Evolutionary conservation across 1,284 basidiomycete genomes (phyloP).

Genomic region (Blastosporella zonata): DNA sequence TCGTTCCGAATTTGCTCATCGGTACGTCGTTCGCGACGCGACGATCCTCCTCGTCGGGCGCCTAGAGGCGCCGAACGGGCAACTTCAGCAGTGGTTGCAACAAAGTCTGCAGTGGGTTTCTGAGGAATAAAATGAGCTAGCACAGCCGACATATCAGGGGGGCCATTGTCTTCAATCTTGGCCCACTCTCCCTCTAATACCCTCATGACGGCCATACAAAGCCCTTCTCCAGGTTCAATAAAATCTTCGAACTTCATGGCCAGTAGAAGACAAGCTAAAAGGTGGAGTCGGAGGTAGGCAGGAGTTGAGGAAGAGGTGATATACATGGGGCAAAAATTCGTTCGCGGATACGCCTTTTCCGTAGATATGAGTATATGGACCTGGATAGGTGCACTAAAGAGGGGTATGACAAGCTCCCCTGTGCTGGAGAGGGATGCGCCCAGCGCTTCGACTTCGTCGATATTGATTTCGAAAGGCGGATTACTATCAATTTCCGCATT

Average conservation of each 20-base stretch:
- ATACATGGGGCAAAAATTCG: slow-evolving; percentile 69
- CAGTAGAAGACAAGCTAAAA: slow-evolving; percentile 64
- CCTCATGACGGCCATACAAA: slow-evolving; percentile 75
- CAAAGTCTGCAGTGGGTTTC: slow-evolving; percentile 4
- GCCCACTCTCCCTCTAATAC: slow-evolving; percentile 73
- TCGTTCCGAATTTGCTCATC: slow-evolving; percentile 54
- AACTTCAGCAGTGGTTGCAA: slow-evolving; percentile 1
- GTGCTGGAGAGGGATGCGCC: slow-evolving; percentile 47
- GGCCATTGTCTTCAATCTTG: slow-evolving; percentile 60
- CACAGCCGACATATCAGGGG: slow-evolving; percentile 69
- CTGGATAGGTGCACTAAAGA: slow-evolving; percentile 60
- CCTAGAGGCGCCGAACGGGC: slow-evolving; percentile 6
- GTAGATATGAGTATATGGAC: slow-evolving; percentile 66
- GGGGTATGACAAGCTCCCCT: slow-evolving; percentile 53
- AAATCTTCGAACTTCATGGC: slow-evolving; percentile 56
- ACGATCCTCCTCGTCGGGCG: slow-evolving; percentile 16
- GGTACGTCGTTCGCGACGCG: slow-evolving; percentile 40
- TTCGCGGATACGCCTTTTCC: slow-evolving; percentile 52
- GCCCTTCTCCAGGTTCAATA: slow-evolving; percentile 65
- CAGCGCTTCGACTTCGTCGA: slow-evolving; percentile 69
- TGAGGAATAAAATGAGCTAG: slow-evolving; percentile 60
- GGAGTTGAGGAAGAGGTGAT: slow-evolving; percentile 71
- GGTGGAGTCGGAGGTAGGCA: slow-evolving; percentile 82
- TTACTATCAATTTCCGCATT: slow-evolving; percentile 5
- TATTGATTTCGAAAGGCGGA: slow-evolving; percentile 40